Percentiles rank a stretch among this genome's conserved stretches.
Conservation (phyloP, 164 flowering plant genomes). For the Annona squamosa region DNA sequence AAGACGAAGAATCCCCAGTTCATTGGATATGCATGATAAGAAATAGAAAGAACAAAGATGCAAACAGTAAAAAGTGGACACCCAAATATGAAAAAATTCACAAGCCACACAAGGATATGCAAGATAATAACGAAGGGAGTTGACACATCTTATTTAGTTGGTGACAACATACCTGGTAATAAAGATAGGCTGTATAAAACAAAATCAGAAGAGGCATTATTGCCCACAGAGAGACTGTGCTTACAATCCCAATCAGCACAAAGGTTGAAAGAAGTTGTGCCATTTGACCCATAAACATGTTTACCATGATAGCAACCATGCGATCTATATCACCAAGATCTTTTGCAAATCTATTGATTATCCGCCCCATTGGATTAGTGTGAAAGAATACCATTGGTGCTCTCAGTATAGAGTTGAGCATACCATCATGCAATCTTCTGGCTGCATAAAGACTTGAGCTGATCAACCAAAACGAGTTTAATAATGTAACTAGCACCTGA, state of each 20-base stretch:
- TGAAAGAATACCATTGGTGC: constrained; percentile 99
- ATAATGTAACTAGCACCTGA: constrained; percentile 82
- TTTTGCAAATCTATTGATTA: constrained; percentile 95
- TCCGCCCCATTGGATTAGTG: constrained; percentile 91
- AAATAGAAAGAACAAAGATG: neutral
- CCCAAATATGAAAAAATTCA: too few relatives aligned
- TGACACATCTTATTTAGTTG: neutral
- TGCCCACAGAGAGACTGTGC: constrained; percentile 96
- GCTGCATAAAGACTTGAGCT: constrained; percentile 91
- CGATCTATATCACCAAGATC: constrained; percentile 95
- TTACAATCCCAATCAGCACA: constrained; percentile 85
- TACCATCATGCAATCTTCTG: constrained; percentile 80
- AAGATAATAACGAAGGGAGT: neutral
- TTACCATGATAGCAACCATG: constrained; percentile 64
- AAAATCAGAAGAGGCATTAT: constrained; percentile 89
- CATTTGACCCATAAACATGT: constrained; percentile 77
- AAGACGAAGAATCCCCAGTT: neutral
- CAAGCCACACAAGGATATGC: neutral
- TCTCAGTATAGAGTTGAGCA: constrained; percentile 80
- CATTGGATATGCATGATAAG: neutral
- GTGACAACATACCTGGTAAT: constrained; percentile 66
- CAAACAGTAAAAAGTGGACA: neutral
- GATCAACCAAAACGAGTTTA: constrained; percentile 90
- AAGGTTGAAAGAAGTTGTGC: constrained; percentile 91
- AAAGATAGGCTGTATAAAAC: constrained; percentile 87